Conservation (phyloP, 2,329 filamentous ascomycete genomes). For the Trichoderma afroharzianum region DNA sequence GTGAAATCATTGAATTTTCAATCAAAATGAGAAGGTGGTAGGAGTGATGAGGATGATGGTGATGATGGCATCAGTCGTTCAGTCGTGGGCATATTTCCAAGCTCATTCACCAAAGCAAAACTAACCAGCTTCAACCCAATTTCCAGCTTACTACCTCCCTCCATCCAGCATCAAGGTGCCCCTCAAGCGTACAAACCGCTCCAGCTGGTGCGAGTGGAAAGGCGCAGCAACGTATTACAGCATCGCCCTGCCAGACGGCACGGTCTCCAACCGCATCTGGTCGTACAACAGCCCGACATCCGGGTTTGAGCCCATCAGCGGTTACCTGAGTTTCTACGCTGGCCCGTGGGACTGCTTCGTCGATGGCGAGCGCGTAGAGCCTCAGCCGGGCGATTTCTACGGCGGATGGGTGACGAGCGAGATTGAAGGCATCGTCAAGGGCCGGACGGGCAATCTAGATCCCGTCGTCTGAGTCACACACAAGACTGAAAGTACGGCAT, state of each 20-base stretch:
- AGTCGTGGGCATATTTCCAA: slow-evolving; percentile 42
- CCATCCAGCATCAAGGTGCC: slow-evolving; percentile 45
- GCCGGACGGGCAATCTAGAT: slow-evolving; percentile 38
- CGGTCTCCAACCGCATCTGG: slow-evolving; percentile 54
- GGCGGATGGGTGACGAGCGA: slow-evolving; percentile 62
- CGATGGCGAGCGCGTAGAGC: slow-evolving; percentile 56
- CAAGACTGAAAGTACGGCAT: background rate
- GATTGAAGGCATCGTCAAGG: slow-evolving; percentile 50
- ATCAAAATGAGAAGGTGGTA: background rate
- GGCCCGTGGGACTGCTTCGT: slow-evolving; percentile 61
- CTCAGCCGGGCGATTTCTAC: slow-evolving; percentile 61
- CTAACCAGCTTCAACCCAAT: background rate
- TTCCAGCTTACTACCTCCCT: slow-evolving; percentile 57
- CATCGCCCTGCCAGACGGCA: slow-evolving; percentile 38
- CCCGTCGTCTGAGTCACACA: slow-evolving; percentile 29
- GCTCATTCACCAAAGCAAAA: background rate
- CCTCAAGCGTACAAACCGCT: slow-evolving; percentile 42
- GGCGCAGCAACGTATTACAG: slow-evolving; percentile 57
- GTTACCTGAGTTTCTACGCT: slow-evolving; percentile 57
- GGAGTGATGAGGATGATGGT: too few relatives aligned
- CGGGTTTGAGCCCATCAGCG: slow-evolving; percentile 50
- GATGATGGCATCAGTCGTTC: background rate
- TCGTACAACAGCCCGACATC: slow-evolving; percentile 53
- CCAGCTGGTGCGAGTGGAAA: slow-evolving; percentile 58
- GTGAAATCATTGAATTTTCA: background rate